Percentiles rank a stretch among this genome's conserved stretches.
Conservation (phyloP, 2,329 filamentous ascomycete species). For the Fusarium pseudonygamai region DNA sequence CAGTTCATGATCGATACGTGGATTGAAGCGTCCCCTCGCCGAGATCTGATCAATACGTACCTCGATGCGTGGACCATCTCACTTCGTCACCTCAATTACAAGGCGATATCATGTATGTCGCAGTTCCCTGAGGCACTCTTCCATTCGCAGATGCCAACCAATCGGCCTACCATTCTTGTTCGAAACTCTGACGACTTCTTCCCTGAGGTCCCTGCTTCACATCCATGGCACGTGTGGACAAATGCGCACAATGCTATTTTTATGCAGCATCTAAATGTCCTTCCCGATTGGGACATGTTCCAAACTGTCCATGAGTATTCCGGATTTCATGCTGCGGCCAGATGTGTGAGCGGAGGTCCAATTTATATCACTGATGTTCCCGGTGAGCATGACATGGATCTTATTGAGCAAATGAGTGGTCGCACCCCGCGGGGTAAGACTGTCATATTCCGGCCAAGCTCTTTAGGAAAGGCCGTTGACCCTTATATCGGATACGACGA, state of each 20-base stretch:
- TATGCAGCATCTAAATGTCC: conserved; percentile 82
- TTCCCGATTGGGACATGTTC: conserved; percentile 86
- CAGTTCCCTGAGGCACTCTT: conserved; percentile 88
- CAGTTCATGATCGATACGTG: conserved; percentile 90
- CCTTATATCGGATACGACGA: conserved; percentile 82
- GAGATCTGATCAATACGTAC: conserved; percentile 76
- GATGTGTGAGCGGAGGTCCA: conserved; percentile 89
- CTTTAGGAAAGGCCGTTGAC: conserved; percentile 75
- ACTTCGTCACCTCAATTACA: conserved; percentile 79
- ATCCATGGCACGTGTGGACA: conserved; percentile 94
- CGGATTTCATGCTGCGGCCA: conserved; percentile 86
- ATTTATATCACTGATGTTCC: conserved; percentile 95
- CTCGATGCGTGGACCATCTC: conserved; percentile 88
- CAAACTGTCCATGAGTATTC: conserved; percentile 74
- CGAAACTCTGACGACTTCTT: conserved; percentile 96
- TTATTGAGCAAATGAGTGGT: conserved; percentile 86
- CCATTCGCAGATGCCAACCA: conserved; percentile 81
- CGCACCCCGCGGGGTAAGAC: conserved; percentile 76
- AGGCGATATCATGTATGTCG: conserved; percentile 94
- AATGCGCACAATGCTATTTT: conserved; percentile 91
- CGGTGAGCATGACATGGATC: conserved; percentile 76
- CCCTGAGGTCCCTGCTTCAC: conserved; percentile 79
- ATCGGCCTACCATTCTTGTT: conserved; percentile 76
- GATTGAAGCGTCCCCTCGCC: conserved; percentile 73
- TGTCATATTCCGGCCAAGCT: conserved; percentile 81